A percentile compares a stretch with the other conserved stretches of the same genome.
Evolutionary conservation across 805 yeast genomes (phyloP).

Genomic region (Candida coquimbonensis): DNA sequence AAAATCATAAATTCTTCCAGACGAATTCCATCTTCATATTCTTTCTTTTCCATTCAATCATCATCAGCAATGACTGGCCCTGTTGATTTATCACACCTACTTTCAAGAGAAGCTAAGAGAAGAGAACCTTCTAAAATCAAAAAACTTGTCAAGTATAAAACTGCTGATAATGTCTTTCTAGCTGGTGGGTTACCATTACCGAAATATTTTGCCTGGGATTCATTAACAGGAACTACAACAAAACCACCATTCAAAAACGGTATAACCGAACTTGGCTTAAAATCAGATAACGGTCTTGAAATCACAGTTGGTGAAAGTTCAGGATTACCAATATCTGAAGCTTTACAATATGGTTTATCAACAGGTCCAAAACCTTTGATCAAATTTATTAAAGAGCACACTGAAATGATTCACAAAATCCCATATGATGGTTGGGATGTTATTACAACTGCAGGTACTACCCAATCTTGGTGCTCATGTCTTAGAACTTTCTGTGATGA

Average conservation of each 20-base stretch:
- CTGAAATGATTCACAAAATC: conserved; percentile 38
- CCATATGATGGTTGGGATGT: conserved; percentile 65
- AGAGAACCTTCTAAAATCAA: conserved; percentile 75
- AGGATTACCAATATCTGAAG: conserved; percentile 67
- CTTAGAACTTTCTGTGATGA: conserved; percentile 68
- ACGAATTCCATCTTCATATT: not conserved
- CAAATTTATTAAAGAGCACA: conserved; percentile 69
- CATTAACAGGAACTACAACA: conserved; percentile 56
- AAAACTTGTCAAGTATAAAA: conserved; percentile 63
- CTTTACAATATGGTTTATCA: conserved; percentile 86
- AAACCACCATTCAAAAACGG: conserved; percentile 70
- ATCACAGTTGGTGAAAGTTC: conserved; percentile 24
- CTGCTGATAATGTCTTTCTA: conserved; percentile 70
- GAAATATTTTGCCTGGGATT: conserved; percentile 82
- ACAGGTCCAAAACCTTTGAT: conserved; percentile 71
- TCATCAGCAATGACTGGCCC: not conserved
- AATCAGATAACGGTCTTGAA: conserved; percentile 31
- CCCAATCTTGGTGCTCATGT: conserved; percentile 79
- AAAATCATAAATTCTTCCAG: no score
- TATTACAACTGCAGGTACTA: conserved; percentile 71
- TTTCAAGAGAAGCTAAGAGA: conserved; percentile 67
- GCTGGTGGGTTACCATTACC: conserved; percentile 92
- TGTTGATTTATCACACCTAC: conserved; percentile 55
- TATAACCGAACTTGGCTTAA: conserved; percentile 41
- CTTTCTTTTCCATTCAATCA: not conserved